Evolutionary conservation across 768 basidiomycete genomes (phyloP).

Genomic region (Pleurotus giganteus): DNA sequence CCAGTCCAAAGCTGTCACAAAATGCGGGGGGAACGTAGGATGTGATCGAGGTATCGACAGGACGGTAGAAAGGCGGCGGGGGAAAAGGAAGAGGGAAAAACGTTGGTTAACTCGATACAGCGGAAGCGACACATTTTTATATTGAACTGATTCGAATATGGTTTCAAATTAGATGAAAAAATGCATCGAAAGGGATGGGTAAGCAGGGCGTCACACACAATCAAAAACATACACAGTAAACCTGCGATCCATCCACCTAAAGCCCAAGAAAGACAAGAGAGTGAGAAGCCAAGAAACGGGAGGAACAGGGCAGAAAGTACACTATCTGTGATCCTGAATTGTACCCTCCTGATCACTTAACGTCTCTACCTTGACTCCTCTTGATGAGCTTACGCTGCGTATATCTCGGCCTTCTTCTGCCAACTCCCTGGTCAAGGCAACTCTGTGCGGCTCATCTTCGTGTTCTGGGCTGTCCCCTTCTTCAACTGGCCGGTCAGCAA

Average conservation of each 20-base stretch:
- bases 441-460: constrained; percentile 28
- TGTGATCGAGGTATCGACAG: constrained; percentile 9
- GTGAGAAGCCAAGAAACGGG: constrained; percentile 9
- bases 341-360: constrained; percentile 53
- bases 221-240: constrained; percentile 18
- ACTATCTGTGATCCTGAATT: constrained; percentile 36
- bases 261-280: constrained; percentile 15
- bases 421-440: constrained; percentile 67
- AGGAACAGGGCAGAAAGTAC: constrained; percentile 12
- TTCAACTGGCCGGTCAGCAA: constrained; percentile 65
- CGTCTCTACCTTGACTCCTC: constrained; percentile 78
- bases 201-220: constrained; percentile 23
- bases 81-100: background rate
- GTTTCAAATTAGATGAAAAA: constrained; percentile 4
- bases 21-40: constrained; percentile 1
- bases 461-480: constrained; percentile 66
- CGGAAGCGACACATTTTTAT: background rate
- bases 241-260: constrained; percentile 21
- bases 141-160: background rate
- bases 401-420: constrained; percentile 91
- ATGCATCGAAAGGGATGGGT: constrained; percentile 9
- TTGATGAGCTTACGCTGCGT: constrained; percentile 75
- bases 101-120: constrained; percentile 5
- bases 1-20: constrained; percentile 12
- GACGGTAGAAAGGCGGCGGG: constrained; percentile 1